Evolutionary conservation across 192 early-diverging fungal species (phyloP).

Genomic region (Coemansia sp.): DNA sequence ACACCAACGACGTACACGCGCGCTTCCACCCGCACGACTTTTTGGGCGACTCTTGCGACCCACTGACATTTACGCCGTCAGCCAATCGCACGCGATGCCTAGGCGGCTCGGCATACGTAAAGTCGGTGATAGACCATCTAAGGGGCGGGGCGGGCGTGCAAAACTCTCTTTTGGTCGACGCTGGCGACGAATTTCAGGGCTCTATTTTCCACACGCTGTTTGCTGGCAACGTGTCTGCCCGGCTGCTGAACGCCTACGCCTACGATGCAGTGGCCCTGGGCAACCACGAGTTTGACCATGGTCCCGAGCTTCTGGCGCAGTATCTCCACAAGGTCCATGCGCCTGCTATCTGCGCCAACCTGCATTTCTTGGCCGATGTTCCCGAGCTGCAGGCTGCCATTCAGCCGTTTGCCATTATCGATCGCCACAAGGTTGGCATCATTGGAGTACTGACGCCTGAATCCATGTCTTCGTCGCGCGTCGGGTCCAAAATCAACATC

Average conservation of each 20-base stretch:
- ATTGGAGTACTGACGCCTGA: slow-evolving; percentile 72
- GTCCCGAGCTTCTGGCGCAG: slow-evolving; percentile 58
- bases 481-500: slow-evolving; percentile 57
- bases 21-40: slow-evolving; percentile 57
- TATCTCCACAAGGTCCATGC: slow-evolving; percentile 66
- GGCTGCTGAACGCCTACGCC: slow-evolving; percentile 67
- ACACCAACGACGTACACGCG: slow-evolving; percentile 66
- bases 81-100: slow-evolving; percentile 37
- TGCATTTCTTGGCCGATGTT: slow-evolving; percentile 56
- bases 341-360: slow-evolving; percentile 73
- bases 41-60: slow-evolving; percentile 55
- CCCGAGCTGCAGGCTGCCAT: slow-evolving; percentile 60
- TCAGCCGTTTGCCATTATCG: slow-evolving; percentile 74
- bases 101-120: slow-evolving; percentile 72
- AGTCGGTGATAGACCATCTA: slow-evolving; percentile 65
- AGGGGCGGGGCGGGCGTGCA: slow-evolving; percentile 45
- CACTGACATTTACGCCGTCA: slow-evolving; percentile 6
- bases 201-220: slow-evolving; percentile 73
- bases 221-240: slow-evolving; percentile 61
- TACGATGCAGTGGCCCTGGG: slow-evolving; percentile 66
- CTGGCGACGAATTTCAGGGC: slow-evolving; percentile 73
- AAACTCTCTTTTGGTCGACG: slow-evolving; percentile 68
- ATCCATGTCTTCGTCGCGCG: slow-evolving; percentile 61
- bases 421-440: slow-evolving; percentile 69
- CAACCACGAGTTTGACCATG: slow-evolving; percentile 82